phyloP scores from a whole-genome alignment of 768 basidiomycete species.

The Termitomyces sp. region DNA sequence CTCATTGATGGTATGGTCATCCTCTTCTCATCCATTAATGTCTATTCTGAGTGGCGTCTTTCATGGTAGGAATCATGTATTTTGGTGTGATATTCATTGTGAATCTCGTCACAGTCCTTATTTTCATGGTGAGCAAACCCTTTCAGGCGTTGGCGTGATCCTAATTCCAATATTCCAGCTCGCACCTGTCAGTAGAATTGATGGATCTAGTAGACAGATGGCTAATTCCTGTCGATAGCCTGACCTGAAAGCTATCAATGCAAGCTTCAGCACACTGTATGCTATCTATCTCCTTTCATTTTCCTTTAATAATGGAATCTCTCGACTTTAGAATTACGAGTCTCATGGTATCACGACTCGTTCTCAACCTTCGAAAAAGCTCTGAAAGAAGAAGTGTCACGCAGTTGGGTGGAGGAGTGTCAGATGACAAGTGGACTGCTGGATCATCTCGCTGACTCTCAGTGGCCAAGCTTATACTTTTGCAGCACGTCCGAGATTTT shows the following conservation, averaged over 20 bases:
- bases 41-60: not conserved
- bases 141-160: not conserved
- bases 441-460: not conserved
- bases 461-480: not conserved
- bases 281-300: not conserved
- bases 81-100: not conserved
- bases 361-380: slow-evolving; percentile 24
- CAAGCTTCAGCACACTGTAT: slow-evolving; percentile 31
- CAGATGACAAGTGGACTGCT: not conserved
- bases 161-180: not conserved
- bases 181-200: not conserved
- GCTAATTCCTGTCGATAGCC: slow-evolving; percentile 11
- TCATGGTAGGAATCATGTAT: not conserved
- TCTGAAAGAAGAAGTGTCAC: not conserved
- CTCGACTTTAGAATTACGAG: slow-evolving; percentile 19
- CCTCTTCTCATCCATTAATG: not conserved
- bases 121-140: not conserved
- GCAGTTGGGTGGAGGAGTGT: not conserved
- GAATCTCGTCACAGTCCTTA: slow-evolving; percentile 2
- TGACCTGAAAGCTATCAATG: slow-evolving; percentile 30
- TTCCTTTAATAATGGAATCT: not conserved
- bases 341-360: slow-evolving; percentile 30
- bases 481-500: not conserved
- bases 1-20: not conserved
- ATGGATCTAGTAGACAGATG: not conserved